Base-by-base conservation (phyloP, 495 filamentous ascomycete species). In the Saxophila tyrrhenica region DNA sequence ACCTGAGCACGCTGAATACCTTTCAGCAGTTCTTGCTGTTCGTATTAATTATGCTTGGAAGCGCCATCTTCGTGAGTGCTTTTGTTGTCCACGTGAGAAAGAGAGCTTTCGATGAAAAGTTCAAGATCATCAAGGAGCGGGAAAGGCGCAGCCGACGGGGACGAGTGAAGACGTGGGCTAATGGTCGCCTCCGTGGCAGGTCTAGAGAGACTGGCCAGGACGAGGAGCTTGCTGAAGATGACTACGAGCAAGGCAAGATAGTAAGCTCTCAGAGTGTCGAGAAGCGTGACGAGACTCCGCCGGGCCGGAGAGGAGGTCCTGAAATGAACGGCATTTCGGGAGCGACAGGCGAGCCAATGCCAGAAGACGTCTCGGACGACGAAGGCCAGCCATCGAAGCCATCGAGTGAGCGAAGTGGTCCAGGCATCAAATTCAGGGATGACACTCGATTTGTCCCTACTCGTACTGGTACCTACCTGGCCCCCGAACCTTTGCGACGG, bases 1-100 rank as follows among this genome's bases (percentile, higher is more conserved):
- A 85, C 53, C 61, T 83, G 5, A 86, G 80, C 51, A 72, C 78
- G 46, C 70, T 94, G 57, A 92, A 86, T 39, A 85, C 80, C 1
- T 85, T 83, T 64, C 89, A 94, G 63, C 89, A 94, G 62, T 65
- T 77, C 10, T 62, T 91, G 16, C 75, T 94, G 11, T 92, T 87
- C 65, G 20, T 82, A 3, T 72, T 89, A 48, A 82, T 89, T 25
- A 74, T 89, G 48, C 65, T 89, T 15, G 87, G 87, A 2, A 83
- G 83, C 41, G 75, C 81, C 16, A 82, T 86, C 22, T 82, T 78
- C 64, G 83, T 87, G 0, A 77, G 73, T 3, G 74, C 78, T 20
- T 77, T 75, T 60, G 81, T 82, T 0, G 75, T 87, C 13, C 69
- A 80, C 25, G 77, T 84, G 10, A 73, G 87, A 24, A 84, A 81